Base-by-base conservation (phyloP, 1,284 basidiomycete species). In the Rhizoctonia solani region DNA sequence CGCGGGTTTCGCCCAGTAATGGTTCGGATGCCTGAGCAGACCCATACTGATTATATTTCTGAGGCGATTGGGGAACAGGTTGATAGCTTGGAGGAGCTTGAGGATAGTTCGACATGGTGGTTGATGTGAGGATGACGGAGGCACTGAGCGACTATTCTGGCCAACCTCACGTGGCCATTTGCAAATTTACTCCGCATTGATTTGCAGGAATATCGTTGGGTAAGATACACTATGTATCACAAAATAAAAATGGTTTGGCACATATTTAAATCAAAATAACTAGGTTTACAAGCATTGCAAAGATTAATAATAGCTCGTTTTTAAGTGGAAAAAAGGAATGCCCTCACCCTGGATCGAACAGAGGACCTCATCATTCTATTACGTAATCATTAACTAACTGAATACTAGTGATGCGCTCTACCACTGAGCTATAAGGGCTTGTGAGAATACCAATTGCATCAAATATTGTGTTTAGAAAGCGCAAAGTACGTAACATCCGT, bases 361-460 rank as follows among this genome's bases (percentile, higher is more conserved):
- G 46, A 8, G 37, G 59, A 44, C 59, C 59, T 65, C 59, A 29
- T 61, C 58, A 61, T 61, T 41, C 1, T n/a, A n/a, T n/a, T 32
- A 23, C 58, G 14, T 27, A 37, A 37, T 19, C 47, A 55, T 41
- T 16, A 37, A 16, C 37, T 8, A 39, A 16, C 16, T 39, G n/a
- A n/a, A n/a, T 74, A 74, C 72, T 71, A 74, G 73, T 74, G 74
- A 73, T 69, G 72, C 73, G 73, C 73, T 74, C 73, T 74, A 74
- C 74, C 73, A 72, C 73, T 73, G 74, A 74, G 74, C 74, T 74
- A 74, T 73, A 56, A 42, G 58, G 70, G 68, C 63, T 29, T 59
- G 37, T 47, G 11, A 19, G 46, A 9, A 44, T 4, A 16, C 32
- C 4, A 34, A 34, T 4, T 34, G 4, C 11, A 34, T 34, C 11